Conservation (phyloP, 2,329 filamentous ascomycete species). For the Aaosphaeria arxii region DNA sequence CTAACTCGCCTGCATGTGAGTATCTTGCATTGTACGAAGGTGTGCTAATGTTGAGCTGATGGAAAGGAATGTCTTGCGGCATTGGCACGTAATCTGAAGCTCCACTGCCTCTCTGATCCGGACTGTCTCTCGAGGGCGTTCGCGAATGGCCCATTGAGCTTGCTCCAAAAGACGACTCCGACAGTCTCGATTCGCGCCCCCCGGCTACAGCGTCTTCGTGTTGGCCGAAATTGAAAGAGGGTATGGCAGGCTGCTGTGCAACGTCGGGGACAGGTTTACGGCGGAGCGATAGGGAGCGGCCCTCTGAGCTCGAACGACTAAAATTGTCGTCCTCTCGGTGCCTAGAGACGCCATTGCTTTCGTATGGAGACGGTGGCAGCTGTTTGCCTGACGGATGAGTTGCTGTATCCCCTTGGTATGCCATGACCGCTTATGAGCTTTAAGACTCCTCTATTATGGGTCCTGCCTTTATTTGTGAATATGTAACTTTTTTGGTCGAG, state of each 20-base stretch:
- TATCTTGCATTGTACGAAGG: conserved; percentile 27
- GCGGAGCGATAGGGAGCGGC: conserved; percentile 17
- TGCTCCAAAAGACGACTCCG: conserved; percentile 27
- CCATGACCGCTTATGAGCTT: conserved; percentile 20
- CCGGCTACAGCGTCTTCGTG: conserved; percentile 25
- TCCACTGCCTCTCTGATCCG: conserved; percentile 16
- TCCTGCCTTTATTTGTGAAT: too few species aligned
- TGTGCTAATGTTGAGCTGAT: conserved; percentile 32
- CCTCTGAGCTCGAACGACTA: conserved; percentile 14
- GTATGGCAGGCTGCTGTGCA: conserved; percentile 14
- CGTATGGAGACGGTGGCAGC: conserved; percentile 24
- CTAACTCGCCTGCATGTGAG: conserved; percentile 30
- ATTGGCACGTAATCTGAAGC: conserved; percentile 16
- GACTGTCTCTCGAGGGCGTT: conserved; percentile 32
- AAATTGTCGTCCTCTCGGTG: conserved; percentile 10
- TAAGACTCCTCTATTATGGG: neutral
- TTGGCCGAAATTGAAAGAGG: conserved; percentile 30
- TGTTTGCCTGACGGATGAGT: conserved; percentile 18
- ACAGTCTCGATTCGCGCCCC: conserved; percentile 32
- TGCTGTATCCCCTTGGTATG: conserved; percentile 13
- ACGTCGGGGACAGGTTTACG: conserved; percentile 20
- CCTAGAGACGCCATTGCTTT: conserved; percentile 8
- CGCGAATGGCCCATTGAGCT: conserved; percentile 35
- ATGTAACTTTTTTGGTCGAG: too few species aligned
- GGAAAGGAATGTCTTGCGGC: conserved; percentile 32